Percentiles rank a stretch among this genome's conserved stretches.
Conservation (phyloP, 352 stramenopile genomes). For the Phytophthora hybrid region DNA sequence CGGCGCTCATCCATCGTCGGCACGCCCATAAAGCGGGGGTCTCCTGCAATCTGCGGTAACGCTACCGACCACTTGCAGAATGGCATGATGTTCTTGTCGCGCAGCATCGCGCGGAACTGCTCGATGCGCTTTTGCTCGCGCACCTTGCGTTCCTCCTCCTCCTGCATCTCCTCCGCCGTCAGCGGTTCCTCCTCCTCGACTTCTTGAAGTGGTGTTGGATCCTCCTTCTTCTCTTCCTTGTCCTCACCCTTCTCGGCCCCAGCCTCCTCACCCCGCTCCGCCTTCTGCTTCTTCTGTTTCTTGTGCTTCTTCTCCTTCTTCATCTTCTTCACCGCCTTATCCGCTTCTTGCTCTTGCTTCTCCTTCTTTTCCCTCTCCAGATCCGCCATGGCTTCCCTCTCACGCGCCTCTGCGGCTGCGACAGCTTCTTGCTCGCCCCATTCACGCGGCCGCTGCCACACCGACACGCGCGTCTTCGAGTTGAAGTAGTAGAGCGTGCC, state of each 20-base stretch:
- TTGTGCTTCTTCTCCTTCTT: conserved; percentile 36
- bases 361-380: neutral
- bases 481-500: conserved; percentile 88
- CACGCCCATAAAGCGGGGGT: conserved; percentile 77
- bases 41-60: conserved; percentile 74
- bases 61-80: conserved; percentile 86
- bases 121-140: conserved; percentile 62
- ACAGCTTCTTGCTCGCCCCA: conserved; percentile 54
- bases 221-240: conserved; percentile 5
- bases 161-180: conserved; percentile 48
- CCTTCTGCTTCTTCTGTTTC: conserved; percentile 32
- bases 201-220: conserved; percentile 16
- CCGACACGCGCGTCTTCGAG: conserved; percentile 64
- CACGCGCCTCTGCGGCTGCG: conserved; percentile 13
- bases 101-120: conserved; percentile 75
- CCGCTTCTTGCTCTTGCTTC: conserved; percentile 1
- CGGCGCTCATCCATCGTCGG: conserved; percentile 83
- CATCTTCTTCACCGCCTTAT: conserved; percentile 29
- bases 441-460: conserved; percentile 75
- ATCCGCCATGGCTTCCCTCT: conserved; percentile 23
- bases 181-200: conserved; percentile 38
- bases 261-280: conserved; percentile 24
- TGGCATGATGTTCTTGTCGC: conserved; percentile 88
- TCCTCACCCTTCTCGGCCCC: conserved; percentile 18
- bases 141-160: conserved; percentile 36